Evolutionary conservation across 805 yeast genomes (phyloP).

Genomic region (Ogataea nakhonphanomensis): DNA sequence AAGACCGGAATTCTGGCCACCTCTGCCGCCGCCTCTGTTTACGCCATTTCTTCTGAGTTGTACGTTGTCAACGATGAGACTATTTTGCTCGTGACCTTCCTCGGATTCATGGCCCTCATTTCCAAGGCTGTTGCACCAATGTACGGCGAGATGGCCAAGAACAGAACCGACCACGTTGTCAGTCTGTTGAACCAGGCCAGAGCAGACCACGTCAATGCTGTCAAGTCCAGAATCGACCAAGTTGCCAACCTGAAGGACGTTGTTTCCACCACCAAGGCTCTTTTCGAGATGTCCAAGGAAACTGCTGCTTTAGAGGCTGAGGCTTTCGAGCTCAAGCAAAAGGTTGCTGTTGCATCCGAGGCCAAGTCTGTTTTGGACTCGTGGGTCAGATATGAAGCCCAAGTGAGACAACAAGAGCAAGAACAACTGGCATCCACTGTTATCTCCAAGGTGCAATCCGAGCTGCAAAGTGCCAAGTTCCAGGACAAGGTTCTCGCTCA

Average conservation of each 20-base stretch:
- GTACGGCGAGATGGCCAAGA: conserved; percentile 90
- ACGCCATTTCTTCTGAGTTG: conserved; percentile 91
- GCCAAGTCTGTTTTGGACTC: conserved; percentile 96
- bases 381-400: conserved; percentile 98
- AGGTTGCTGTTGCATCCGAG: conserved; percentile 80
- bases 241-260: conserved; percentile 90
- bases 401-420: conserved; percentile 95
- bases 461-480: conserved; percentile 82
- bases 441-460: conserved; percentile 82
- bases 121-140: conserved; percentile 91
- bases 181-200: conserved; percentile 82
- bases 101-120: conserved; percentile 67
- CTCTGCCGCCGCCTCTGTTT: conserved; percentile 88
- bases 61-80: conserved; percentile 94
- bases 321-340: conserved; percentile 89
- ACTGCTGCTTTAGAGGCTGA: conserved; percentile 94
- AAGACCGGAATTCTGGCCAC: conserved; percentile 97
- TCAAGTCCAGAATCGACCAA: conserved; percentile 83
- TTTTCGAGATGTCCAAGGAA: conserved; percentile 93
- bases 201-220: conserved; percentile 86
- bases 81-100: conserved; percentile 75
- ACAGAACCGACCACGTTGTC: conserved; percentile 55
- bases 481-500: conserved; percentile 90
- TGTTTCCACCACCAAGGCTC: conserved; percentile 83
- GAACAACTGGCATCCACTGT: conserved; percentile 83